Percentiles rank a stretch among this genome's conserved stretches.
These are phyloP conservation scores for Fusarium coicis DNA, from an alignment of 2,329 filamentous ascomycete species.

Conservation along the genomic window DNA sequence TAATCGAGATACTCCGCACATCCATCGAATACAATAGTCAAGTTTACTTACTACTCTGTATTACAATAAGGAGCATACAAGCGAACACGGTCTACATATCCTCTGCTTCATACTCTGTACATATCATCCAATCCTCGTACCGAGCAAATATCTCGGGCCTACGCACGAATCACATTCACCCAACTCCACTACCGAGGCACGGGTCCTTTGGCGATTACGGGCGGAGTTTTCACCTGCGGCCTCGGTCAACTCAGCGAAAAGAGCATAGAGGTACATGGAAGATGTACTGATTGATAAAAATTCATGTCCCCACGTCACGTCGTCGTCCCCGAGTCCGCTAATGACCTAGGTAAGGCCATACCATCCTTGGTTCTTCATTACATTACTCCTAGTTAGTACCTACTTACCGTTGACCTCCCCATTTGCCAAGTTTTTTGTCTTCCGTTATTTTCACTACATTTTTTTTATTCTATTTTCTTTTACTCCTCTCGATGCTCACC, in stretches of 20 bases:
- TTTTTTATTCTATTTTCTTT: not conserved
- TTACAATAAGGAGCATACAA: not conserved
- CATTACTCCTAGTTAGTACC: no score
- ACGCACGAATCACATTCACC: constrained; percentile 36
- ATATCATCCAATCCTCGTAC: not conserved
- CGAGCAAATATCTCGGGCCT: constrained; percentile 6
- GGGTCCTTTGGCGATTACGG: not conserved
- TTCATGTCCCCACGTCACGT: not conserved
- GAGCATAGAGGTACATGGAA: not conserved
- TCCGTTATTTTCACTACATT: not conserved
- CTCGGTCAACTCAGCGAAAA: constrained; percentile 31
- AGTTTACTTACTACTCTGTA: not conserved
- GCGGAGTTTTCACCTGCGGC: constrained; percentile 14
- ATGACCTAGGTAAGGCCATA: not conserved
- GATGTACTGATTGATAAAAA: constrained; percentile 23
- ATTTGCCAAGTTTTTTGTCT: constrained; percentile 8
- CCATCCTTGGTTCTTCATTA: no score
- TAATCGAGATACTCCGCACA: not conserved
- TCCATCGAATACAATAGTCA: not conserved
- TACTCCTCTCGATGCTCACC: constrained; percentile 22
- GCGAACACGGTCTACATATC: not conserved
- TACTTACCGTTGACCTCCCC: not conserved
- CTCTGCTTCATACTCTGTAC: not conserved
- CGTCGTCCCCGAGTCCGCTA: constrained; percentile 17
- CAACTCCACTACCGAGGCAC: constrained; percentile 39